Evolutionary conservation across 148 eudicot genomes (phyloP).

Genomic region (Fagopyrum homotropicum): DNA sequence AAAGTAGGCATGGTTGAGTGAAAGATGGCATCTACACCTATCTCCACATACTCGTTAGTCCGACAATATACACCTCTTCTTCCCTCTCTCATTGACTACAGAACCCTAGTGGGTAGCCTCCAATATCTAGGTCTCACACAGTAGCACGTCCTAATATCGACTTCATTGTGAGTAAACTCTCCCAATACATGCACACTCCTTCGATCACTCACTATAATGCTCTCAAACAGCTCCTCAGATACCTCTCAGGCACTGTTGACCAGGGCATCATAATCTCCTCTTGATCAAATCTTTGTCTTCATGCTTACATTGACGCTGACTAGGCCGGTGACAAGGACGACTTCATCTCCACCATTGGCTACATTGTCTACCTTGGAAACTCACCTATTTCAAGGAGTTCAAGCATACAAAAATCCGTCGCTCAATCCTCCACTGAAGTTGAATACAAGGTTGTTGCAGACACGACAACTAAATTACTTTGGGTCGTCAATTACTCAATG

Average conservation of each 20-base stretch:
- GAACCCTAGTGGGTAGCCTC: too few species aligned
- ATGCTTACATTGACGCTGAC: not conserved
- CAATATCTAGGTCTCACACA: too few species aligned
- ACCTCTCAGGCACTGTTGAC: constrained; percentile 5
- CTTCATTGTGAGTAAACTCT: constrained; percentile 8
- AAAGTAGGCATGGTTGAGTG: not conserved
- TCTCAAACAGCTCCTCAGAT: constrained; percentile 13
- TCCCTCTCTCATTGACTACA: not conserved
- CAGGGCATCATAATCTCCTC: not conserved
- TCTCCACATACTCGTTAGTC: not conserved
- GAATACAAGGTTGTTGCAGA: not conserved
- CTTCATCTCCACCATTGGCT: not conserved
- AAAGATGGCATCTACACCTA: not conserved
- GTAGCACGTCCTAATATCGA: constrained; percentile 8
- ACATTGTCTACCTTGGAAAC: too few species aligned
- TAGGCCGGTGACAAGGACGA: not conserved
- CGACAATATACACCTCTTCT: not conserved
- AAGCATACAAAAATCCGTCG: too few species aligned
- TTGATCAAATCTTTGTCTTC: not conserved
- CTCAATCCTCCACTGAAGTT: not conserved
- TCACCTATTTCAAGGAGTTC: too few species aligned
- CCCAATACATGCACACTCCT: constrained; percentile 18
- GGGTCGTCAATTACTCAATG: too few species aligned
- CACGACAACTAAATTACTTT: not conserved
- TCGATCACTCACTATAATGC: constrained; percentile 1